Percentiles rank a stretch among this genome's conserved stretches.
These are phyloP conservation scores for Amphirosellinia nigrospora DNA, from an alignment of 495 filamentous ascomycete genomes.

Conservation along the genomic window DNA sequence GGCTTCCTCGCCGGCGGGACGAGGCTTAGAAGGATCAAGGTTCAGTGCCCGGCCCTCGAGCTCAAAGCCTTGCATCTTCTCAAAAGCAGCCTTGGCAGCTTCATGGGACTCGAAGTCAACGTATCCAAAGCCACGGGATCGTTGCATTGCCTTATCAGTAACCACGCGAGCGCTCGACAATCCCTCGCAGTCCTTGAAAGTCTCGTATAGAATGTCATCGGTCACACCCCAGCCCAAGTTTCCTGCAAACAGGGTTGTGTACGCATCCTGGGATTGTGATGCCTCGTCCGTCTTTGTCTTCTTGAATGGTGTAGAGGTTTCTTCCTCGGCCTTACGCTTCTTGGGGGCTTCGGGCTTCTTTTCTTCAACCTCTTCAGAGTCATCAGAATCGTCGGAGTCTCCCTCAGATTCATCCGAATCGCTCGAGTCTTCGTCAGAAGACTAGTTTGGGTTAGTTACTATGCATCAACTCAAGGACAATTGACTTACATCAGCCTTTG, in stretches of 20 bases:
- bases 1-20: slow-evolving; percentile 58
- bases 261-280: slow-evolving; percentile 52
- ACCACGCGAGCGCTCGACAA: slow-evolving; percentile 79
- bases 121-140: slow-evolving; percentile 95
- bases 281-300: slow-evolving; percentile 77
- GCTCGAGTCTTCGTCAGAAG: slow-evolving; percentile 14
- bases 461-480: slow-evolving; percentile 29
- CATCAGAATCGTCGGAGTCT: slow-evolving; percentile 47
- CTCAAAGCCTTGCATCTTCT: slow-evolving; percentile 77
- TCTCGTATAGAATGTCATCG: slow-evolving; percentile 84
- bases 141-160: slow-evolving; percentile 78
- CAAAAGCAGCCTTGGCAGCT: slow-evolving; percentile 76
- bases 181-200: slow-evolving; percentile 86
- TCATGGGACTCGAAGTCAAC: slow-evolving; percentile 81
- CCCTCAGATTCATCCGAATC: slow-evolving; percentile 25
- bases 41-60: slow-evolving; percentile 87
- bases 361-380: slow-evolving; percentile 56
- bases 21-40: slow-evolving; percentile 84
- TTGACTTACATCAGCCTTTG: slow-evolving; percentile 33
- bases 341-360: slow-evolving; percentile 69
- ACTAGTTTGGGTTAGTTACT: slow-evolving; percentile 21
- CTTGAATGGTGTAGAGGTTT: slow-evolving; percentile 67
- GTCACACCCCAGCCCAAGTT: slow-evolving; percentile 95
- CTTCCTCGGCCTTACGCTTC: slow-evolving; percentile 89
- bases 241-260: slow-evolving; percentile 81